phyloP scores from a whole-genome alignment of 768 basidiomycete species.

The Candolleomyces eurysporus region DNA sequence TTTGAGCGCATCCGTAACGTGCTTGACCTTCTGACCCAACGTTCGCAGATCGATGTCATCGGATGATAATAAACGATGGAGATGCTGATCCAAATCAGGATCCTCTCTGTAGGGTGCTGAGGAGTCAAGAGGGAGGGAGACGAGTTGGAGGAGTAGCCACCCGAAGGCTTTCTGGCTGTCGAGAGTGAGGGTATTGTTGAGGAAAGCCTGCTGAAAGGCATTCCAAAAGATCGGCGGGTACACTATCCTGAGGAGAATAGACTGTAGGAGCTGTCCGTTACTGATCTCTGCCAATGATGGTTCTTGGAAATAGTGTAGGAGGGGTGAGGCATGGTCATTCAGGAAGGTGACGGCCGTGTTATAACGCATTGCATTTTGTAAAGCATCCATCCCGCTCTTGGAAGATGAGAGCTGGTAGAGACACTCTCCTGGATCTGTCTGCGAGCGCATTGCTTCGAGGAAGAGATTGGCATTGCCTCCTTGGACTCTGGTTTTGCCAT shows the following conservation, averaged over 20 bases:
- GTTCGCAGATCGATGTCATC: constrained; percentile 24
- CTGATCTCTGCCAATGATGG: constrained; percentile 36
- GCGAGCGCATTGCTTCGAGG: constrained; percentile 43
- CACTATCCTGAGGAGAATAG: constrained; percentile 38
- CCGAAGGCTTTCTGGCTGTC: constrained; percentile 39
- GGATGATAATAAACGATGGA: constrained; percentile 22
- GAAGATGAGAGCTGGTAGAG: constrained; percentile 31
- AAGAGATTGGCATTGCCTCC: constrained; percentile 32
- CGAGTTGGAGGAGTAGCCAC: constrained; percentile 49
- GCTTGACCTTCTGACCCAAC: constrained; percentile 37
- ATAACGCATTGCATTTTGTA: constrained; percentile 41
- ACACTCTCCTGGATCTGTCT: constrained; percentile 36
- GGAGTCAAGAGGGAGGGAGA: constrained; percentile 34
- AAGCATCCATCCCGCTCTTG: constrained; percentile 34
- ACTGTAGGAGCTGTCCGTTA: constrained; percentile 39
- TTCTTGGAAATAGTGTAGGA: constrained; percentile 37
- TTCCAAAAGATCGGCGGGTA: constrained; percentile 54
- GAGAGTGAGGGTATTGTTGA: constrained; percentile 28
- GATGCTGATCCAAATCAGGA: constrained; percentile 29
- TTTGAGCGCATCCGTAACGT: constrained; percentile 17
- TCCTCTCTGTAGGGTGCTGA: constrained; percentile 36
- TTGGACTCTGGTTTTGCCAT: constrained; percentile 24
- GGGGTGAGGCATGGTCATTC: constrained; percentile 35
- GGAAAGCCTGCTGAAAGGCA: constrained; percentile 33
- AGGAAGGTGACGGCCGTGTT: constrained; percentile 37